Evolutionary conservation across 2,329 filamentous ascomycete species (phyloP), one percentile per base, ranked within the genome.

Genomic region (Byssochlamys sp.): DNA sequence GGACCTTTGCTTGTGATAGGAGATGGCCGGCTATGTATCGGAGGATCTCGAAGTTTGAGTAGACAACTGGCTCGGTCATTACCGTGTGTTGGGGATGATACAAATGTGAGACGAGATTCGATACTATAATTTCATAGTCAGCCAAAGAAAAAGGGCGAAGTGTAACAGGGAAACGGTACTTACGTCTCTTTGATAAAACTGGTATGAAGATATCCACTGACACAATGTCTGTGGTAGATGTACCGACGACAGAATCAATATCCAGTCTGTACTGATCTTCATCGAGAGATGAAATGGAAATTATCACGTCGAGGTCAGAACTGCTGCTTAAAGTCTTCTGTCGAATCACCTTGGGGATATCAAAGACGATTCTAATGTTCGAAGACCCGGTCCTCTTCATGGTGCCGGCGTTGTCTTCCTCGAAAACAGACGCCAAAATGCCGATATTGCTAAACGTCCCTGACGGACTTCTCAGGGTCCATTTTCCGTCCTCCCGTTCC

Each of bases 401-500:
- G n/a, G 66, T 61, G 11, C 63, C 65, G 27, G 66, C 86, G 55
- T 67, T 49, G 27, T 69, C 68, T 12, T 74, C 69, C 63, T 77
- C 77, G 54, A 70, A 75, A 24, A 76, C 72, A 58, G 76, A 75
- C 35, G 73, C 71, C 35, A 85, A 75, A 28, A 83, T 71, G 52
- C 75, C 79, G 27, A 84, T 70, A 55, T 77, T 87, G 39, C 78
- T 79, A n/a, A 73, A 66, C 5, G 81, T 79, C 69, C 85, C 81
- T 58, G 80, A 82, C 12, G 84, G 81, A 24, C 85, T 88, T 39
- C 90, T 84, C 31, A 95, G 81, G 31, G 88, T 88, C 91, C 90
- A 96, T 64, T 82, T 84, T 14, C 85, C 81, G 58, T 87, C 83
- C 70, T 96, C 90, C 58, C 91, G 84, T 75, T 96, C 90, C n/a